phyloP scores from a whole-genome alignment of 129 eudicot genomes.

The sunflower (Helianthus annuus) region HanXRQr2.0-SUNRISE NC_035435.2:172952232-172952731 shows the following conservation, averaged over 20 bases:
- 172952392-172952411: not conserved
- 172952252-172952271: not conserved
- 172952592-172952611: not conserved
- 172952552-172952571: not conserved
- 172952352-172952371: not conserved
- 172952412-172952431: not conserved
- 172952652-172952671: not conserved
- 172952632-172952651: not conserved
- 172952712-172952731: constrained; percentile 2
- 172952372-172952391: not conserved
- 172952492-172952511: not conserved
- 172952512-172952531: not conserved
- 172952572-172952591: not conserved
- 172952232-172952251: not conserved
- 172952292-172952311: constrained; percentile 12
- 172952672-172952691: not conserved
- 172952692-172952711: not conserved
- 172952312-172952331: constrained; percentile 17
- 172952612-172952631: not conserved
- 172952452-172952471: not conserved
- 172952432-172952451: not conserved
- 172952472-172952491: not conserved
- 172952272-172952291: not conserved
- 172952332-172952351: not conserved
- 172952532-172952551: not conserved